Evolutionary conservation across 768 basidiomycete species (phyloP).

Genomic region (Suillus subluteus): DNA sequence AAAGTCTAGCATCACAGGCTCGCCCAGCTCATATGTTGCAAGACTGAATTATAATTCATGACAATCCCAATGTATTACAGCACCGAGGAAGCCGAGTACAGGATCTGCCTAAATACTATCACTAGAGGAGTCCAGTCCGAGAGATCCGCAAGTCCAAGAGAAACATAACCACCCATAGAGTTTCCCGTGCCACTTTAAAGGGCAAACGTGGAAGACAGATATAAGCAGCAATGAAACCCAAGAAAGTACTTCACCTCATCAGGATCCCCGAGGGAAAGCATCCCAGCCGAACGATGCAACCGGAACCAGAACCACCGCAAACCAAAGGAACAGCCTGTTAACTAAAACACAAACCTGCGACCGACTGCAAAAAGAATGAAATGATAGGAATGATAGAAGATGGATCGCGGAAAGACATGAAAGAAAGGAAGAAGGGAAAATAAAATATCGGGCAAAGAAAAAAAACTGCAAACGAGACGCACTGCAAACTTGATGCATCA

Average conservation of each 20-base stretch:
- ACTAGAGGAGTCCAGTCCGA: slow-evolving; percentile 1
- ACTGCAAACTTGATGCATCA: slow-evolving; percentile 4
- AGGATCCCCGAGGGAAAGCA: slow-evolving; percentile 3
- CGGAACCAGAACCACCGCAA: slow-evolving; percentile 5
- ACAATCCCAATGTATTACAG: background rate
- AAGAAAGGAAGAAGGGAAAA: background rate
- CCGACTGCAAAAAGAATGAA: background rate
- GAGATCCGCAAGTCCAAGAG: slow-evolving; percentile 5
- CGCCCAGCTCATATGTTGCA: no score
- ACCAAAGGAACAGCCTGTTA: slow-evolving; percentile 2
- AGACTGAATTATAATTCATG: background rate
- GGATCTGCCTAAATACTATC: background rate
- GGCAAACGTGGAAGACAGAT: background rate
- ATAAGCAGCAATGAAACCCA: background rate
- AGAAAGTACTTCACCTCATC: slow-evolving; percentile 1
- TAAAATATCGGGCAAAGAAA: background rate
- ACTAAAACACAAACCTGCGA: background rate
- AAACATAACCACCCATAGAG: background rate
- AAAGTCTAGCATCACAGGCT: background rate
- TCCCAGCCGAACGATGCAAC: slow-evolving; percentile 3
- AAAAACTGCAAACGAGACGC: background rate
- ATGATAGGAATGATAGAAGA: background rate
- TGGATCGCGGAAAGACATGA: background rate
- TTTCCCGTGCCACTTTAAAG: slow-evolving; percentile 5
- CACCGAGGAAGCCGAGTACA: background rate